Evolutionary conservation across 1,139 yeast genomes (phyloP).

Genomic region (Nakaseomyces uthaithaninus): DNA sequence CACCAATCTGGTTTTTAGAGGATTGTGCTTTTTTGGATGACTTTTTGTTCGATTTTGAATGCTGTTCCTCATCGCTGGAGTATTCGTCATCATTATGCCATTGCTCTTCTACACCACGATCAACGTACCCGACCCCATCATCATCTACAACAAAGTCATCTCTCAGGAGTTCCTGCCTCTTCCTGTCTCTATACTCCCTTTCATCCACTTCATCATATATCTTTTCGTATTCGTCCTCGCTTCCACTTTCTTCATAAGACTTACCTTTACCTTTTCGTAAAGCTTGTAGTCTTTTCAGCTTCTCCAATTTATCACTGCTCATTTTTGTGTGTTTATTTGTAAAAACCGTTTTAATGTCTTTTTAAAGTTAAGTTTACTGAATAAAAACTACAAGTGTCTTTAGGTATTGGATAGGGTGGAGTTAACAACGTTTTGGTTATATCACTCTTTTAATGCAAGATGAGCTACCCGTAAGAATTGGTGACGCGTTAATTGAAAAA

Average conservation of each 20-base stretch:
- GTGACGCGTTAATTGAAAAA: neutral
- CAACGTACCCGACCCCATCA: slow-evolving; percentile 75
- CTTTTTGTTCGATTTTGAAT: slow-evolving; percentile 34
- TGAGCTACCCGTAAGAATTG: too few relatives aligned
- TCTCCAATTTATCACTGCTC: slow-evolving; percentile 20
- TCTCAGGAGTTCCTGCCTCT: slow-evolving; percentile 69
- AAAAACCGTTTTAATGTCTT: neutral
- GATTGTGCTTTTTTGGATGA: slow-evolving; percentile 11
- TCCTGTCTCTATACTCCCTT: slow-evolving; percentile 63
- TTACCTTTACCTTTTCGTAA: slow-evolving; percentile 18
- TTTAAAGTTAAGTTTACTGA: neutral
- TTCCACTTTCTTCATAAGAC: slow-evolving; percentile 10
- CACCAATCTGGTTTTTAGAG: slow-evolving; percentile 20
- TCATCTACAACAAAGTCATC: slow-evolving; percentile 95
- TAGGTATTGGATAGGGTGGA: too few relatives aligned
- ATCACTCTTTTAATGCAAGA: too few relatives aligned
- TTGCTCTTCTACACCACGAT: slow-evolving; percentile 74
- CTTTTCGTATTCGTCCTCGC: slow-evolving; percentile 34
- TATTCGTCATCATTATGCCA: slow-evolving; percentile 41
- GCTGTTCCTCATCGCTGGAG: slow-evolving; percentile 30
- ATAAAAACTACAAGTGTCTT: too few relatives aligned
- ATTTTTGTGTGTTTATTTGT: neutral
- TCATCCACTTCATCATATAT: slow-evolving; percentile 86
- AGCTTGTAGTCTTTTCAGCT: slow-evolving; percentile 22
- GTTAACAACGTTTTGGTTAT: too few relatives aligned